phyloP scores from a whole-genome alignment of 306 rosid species.

The Glycyrrhiza uralensis region DNA sequence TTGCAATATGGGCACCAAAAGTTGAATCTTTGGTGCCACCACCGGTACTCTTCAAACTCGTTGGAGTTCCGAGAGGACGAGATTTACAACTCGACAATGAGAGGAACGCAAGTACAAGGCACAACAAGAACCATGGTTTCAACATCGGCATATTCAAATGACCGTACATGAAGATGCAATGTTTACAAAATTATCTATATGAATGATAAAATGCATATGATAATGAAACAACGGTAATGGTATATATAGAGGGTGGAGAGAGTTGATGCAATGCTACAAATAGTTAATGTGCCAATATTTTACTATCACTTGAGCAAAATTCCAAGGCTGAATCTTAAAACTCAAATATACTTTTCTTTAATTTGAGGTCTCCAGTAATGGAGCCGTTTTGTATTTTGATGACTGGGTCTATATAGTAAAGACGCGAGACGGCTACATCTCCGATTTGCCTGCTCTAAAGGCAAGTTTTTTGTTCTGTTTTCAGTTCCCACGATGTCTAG shows the following conservation, averaged over 20 bases:
- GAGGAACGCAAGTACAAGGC: neutral
- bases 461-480: neutral
- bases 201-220: neutral
- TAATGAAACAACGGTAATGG: neutral
- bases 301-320: neutral
- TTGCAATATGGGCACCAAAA: neutral
- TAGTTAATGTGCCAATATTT: neutral
- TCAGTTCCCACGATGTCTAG: neutral
- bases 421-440: neutral
- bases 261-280: neutral
- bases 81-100: neutral
- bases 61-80: conserved; percentile 12
- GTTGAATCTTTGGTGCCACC: neutral
- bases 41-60: neutral
- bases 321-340: neutral
- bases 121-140: neutral
- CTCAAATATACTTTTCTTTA: neutral
- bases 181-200: neutral
- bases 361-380: conserved; percentile 6
- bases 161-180: too few relatives aligned
- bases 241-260: neutral
- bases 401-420: neutral
- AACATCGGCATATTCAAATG: neutral
- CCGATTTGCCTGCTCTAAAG: conserved; percentile 9
- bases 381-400: neutral